These are phyloP conservation scores for Inonotus hispidus DNA, from an alignment of 1,284 basidiomycete species.

Conservation along the genomic window DNA sequence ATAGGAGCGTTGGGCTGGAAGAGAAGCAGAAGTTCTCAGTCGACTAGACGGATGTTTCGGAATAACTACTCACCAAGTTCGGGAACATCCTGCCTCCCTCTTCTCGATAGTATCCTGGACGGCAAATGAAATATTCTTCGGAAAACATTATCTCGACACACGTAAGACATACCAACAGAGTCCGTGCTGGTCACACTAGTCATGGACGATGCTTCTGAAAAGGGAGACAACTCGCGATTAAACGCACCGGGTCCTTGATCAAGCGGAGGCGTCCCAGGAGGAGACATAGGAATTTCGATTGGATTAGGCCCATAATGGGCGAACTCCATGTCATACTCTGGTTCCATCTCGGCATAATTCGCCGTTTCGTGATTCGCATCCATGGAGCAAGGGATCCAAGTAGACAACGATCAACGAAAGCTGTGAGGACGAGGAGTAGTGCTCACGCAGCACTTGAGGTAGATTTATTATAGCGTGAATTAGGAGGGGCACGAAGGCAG, in stretches of 20 bases:
- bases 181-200: constrained; percentile 16
- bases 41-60: too few species aligned
- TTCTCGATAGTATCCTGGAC: constrained; percentile 16
- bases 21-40: neutral
- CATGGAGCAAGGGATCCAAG: neutral
- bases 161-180: constrained; percentile 11
- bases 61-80: constrained; percentile 3
- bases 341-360: constrained; percentile 15
- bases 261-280: constrained; percentile 14
- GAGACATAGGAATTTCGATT: constrained; percentile 17
- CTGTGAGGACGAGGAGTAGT: neutral
- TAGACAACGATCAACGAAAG: neutral
- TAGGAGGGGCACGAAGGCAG: neutral
- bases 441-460: neutral
- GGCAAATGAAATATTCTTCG: neutral
- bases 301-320: constrained; percentile 15
- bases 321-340: constrained; percentile 20
- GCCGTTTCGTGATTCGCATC: neutral
- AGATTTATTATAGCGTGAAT: constrained; percentile 2
- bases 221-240: constrained; percentile 14
- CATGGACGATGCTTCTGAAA: constrained; percentile 18
- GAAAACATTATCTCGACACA: neutral
- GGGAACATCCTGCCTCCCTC: constrained; percentile 18
- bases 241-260: neutral
- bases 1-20: constrained; percentile 12